Evolutionary conservation across 176 grass and related monocot species (phyloP).

Genomic region (Eragrostis curvula): DNA sequence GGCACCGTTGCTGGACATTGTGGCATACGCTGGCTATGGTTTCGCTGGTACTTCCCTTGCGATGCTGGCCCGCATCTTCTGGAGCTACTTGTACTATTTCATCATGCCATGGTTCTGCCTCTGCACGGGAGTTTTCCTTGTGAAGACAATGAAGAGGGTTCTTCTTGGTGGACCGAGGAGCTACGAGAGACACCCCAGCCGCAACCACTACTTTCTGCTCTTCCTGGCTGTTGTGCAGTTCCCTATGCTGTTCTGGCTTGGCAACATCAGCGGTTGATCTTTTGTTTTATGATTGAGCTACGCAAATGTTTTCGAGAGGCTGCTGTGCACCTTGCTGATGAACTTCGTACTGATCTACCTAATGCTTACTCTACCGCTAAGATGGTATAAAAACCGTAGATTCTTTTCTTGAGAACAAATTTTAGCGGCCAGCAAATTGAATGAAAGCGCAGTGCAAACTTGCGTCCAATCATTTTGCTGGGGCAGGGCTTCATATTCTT

Average conservation of each 20-base stretch:
- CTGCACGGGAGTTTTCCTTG: slow-evolving; percentile 76
- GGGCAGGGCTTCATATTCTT: too few relatives aligned
- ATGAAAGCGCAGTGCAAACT: too few relatives aligned
- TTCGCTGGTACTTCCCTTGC: slow-evolving; percentile 63
- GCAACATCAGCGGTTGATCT: slow-evolving; percentile 49
- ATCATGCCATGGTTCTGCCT: slow-evolving; percentile 73
- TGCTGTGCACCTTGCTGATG: neutral
- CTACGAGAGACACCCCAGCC: slow-evolving; percentile 63
- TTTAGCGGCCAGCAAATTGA: too few relatives aligned
- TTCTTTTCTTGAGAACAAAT: too few relatives aligned
- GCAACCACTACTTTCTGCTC: slow-evolving; percentile 80
- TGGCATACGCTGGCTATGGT: slow-evolving; percentile 75
- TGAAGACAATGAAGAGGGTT: slow-evolving; percentile 84
- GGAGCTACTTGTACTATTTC: slow-evolving; percentile 70
- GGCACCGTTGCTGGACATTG: slow-evolving; percentile 65
- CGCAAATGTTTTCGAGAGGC: neutral
- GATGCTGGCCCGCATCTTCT: slow-evolving; percentile 62
- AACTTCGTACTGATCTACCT: neutral
- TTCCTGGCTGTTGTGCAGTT: slow-evolving; percentile 70
- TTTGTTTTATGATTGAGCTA: neutral
- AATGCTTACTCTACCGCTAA: neutral
- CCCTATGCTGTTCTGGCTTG: slow-evolving; percentile 69
- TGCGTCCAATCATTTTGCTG: too few relatives aligned
- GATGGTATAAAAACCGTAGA: slow-evolving; percentile 8
- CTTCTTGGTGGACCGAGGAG: slow-evolving; percentile 50